Percentiles rank a stretch among this genome's conserved stretches.
These are phyloP conservation scores for Candida corydali DNA, from an alignment of 805 yeast species.

Conservation along the genomic window DNA sequence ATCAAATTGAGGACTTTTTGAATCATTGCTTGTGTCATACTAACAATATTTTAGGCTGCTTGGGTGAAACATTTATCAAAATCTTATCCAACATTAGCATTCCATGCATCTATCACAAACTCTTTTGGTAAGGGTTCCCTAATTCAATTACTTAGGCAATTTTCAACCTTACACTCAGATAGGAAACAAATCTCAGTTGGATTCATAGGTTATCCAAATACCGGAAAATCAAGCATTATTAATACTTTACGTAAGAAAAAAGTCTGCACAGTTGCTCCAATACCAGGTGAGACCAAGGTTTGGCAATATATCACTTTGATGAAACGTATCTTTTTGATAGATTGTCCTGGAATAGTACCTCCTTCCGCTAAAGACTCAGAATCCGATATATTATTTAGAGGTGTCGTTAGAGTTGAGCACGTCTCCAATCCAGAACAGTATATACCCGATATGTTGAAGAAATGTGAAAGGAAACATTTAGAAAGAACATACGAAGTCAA, in stretches of 20 bases:
- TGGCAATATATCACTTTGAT: slow-evolving; percentile 98
- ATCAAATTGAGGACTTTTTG: no score
- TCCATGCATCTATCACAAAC: slow-evolving; percentile 96
- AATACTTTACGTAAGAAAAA: slow-evolving; percentile 91
- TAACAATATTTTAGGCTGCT: slow-evolving; percentile 67
- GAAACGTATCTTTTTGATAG: slow-evolving; percentile 93
- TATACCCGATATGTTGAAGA: slow-evolving; percentile 77
- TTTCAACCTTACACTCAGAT: slow-evolving; percentile 83
- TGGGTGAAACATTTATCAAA: slow-evolving; percentile 96
- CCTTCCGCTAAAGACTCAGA: slow-evolving; percentile 87
- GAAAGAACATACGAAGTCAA: slow-evolving; percentile 93
- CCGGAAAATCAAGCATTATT: slow-evolving; percentile 96
- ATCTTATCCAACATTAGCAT: slow-evolving; percentile 90
- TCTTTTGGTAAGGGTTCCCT: slow-evolving; percentile 97
- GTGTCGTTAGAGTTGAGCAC: slow-evolving; percentile 98
- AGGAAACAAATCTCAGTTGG: slow-evolving; percentile 97
- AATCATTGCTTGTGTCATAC: no score
- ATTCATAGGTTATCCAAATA: slow-evolving; percentile 94
- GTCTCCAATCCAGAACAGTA: slow-evolving; percentile 94
- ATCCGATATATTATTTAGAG: slow-evolving; percentile 89
- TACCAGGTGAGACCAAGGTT: slow-evolving; percentile 98
- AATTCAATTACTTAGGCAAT: slow-evolving; percentile 90
- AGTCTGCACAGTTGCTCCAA: slow-evolving; percentile 96
- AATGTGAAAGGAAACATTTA: slow-evolving; percentile 84
- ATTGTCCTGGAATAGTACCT: slow-evolving; percentile 99